These are phyloP conservation scores for Zymoseptoria passerinii DNA, from an alignment of 2,329 filamentous ascomycete species.

Conservation along the genomic window DNA sequence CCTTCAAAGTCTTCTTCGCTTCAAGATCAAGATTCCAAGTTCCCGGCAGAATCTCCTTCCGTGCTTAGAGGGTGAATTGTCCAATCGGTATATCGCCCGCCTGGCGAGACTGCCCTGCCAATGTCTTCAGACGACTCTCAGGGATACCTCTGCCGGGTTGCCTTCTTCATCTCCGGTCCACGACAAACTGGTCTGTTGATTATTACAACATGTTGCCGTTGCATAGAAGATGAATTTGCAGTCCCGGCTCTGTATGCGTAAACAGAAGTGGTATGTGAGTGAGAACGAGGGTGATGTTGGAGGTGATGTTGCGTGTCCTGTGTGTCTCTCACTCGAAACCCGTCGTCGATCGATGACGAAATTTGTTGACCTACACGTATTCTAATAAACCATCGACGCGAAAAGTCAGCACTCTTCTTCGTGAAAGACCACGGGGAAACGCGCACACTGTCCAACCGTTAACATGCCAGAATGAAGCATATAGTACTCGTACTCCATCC, in stretches of 20 bases:
- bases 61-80: neutral
- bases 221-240: neutral
- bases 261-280: neutral
- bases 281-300: too few species aligned
- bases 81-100: neutral
- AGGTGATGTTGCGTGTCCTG: too few species aligned
- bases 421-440: too few species aligned
- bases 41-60: too few species aligned
- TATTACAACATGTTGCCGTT: neutral
- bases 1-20: neutral
- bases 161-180: neutral
- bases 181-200: neutral
- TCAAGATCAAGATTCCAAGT: neutral
- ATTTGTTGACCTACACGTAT: too few species aligned
- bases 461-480: too few species aligned
- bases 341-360: too few species aligned
- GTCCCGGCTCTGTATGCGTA: neutral
- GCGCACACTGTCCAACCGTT: too few species aligned
- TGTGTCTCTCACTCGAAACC: too few species aligned
- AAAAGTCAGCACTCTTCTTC: too few species aligned
- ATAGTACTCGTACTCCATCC: too few species aligned
- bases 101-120: neutral
- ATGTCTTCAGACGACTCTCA: neutral
- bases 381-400: too few species aligned
- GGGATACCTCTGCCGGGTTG: neutral